A percentile compares a stretch with the other conserved stretches of the same genome.
Evolutionary conservation across 1,284 basidiomycete genomes (phyloP).

Genomic region (Exobasidium rhododendri): DNA sequence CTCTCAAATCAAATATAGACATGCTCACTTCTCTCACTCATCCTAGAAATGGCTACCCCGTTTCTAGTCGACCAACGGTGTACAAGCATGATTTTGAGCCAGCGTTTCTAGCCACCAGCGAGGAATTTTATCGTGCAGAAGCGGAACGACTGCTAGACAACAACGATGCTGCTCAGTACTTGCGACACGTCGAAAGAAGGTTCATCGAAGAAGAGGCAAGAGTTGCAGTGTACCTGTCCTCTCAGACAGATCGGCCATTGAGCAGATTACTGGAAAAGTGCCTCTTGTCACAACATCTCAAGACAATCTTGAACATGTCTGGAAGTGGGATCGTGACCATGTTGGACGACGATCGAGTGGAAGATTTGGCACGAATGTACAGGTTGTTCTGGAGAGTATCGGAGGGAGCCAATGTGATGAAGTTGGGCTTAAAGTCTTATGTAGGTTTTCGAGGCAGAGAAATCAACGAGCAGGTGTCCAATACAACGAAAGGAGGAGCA

Average conservation of each 20-base stretch:
- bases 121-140: constrained; percentile 75
- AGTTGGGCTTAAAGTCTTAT: constrained; percentile 70
- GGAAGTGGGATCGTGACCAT: constrained; percentile 82
- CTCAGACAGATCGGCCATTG: constrained; percentile 69
- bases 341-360: constrained; percentile 75
- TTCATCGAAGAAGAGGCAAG: constrained; percentile 81
- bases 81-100: constrained; percentile 86
- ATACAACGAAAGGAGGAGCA: constrained; percentile 4
- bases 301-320: constrained; percentile 71
- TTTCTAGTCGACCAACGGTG: constrained; percentile 56
- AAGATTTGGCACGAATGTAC: constrained; percentile 78
- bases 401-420: constrained; percentile 62
- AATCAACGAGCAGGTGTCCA: constrained; percentile 65
- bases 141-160: constrained; percentile 68
- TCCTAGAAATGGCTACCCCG: constrained; percentile 21
- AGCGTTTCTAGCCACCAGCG: constrained; percentile 72
- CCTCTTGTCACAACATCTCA: constrained; percentile 75
- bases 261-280: constrained; percentile 72
- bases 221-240: constrained; percentile 82
- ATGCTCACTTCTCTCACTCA: constrained; percentile 72
- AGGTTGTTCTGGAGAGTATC: constrained; percentile 72
- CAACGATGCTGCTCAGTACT: constrained; percentile 78
- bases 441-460: constrained; percentile 73
- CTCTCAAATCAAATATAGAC: constrained; percentile 81
- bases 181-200: constrained; percentile 77